Base-by-base conservation (phyloP, 2,329 filamentous ascomycete species). In the Sclerotinia glacialis region DNA sequence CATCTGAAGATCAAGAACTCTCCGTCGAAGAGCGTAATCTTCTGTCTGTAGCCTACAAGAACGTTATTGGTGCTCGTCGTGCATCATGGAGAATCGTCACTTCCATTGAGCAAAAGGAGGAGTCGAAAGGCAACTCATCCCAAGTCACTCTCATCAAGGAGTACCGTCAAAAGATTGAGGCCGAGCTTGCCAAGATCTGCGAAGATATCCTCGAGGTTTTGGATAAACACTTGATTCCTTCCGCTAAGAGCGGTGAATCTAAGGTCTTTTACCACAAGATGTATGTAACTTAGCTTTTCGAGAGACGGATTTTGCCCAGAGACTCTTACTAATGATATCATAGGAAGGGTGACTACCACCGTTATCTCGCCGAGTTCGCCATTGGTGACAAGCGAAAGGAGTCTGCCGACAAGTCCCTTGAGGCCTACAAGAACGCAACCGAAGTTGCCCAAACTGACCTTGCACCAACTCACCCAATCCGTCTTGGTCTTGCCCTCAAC, bases 231-330 rank as follows among this genome's bases (percentile, higher is more conserved):
- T 85, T 98, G 77, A 97, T 98, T 77, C 91, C 92, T 76, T 95
- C 91, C 76, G 94, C 94, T 75, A 90, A 95, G 85, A 92, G 88
- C 77, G 94, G 93, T 82, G 94, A 98, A 86, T 97, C 93, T 77
- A 97, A 97, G 89, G 94, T 98, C 76, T 98, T 98, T 85, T 97
- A 97, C 85, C 93, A 98, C 90, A 98, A 98, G 90, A 98, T 98
- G 93, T 96, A 81, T 74, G 86, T 78, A 68, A 40, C 66, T 49
- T 56, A 8, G 60, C 61, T 53, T 34, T 28, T 23, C 8, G 34
- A n/a, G 12, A 5, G 23, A n/a, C 3, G 9, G 26, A 46, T 14
- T 18, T 34, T 8, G 6, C 34, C 16, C 8, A 7, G 23, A 23
- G 5, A 14, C 42, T 47, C 2, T 31, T 34, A 50, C 69, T 72